Evolutionary conservation across 2,329 filamentous ascomycete genomes (phyloP).

Genomic region (Aciculosporium take): DNA sequence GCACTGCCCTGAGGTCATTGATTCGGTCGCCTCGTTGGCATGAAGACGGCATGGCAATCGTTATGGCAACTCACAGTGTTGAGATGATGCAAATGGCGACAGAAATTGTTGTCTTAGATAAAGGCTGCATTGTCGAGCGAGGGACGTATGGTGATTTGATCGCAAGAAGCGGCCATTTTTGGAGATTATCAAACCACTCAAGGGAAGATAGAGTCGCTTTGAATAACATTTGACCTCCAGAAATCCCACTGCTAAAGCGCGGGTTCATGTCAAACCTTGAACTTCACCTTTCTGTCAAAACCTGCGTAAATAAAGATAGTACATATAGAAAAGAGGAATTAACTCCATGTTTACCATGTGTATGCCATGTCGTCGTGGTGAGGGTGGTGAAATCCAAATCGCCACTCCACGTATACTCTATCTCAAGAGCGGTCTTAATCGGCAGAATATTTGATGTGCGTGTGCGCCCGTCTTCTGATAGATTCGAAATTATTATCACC

Average conservation of each 20-base stretch:
- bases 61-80: constrained; percentile 67
- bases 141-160: constrained; percentile 52
- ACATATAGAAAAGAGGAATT: neutral
- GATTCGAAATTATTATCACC: constrained; percentile 8
- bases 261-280: neutral
- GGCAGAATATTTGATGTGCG: neutral
- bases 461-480: neutral
- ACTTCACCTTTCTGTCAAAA: neutral
- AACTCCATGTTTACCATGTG: neutral
- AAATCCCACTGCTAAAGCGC: too few relatives aligned
- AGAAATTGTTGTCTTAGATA: constrained; percentile 57
- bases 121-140: constrained; percentile 48
- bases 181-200: constrained; percentile 26
- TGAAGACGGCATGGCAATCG: constrained; percentile 43
- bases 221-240: neutral
- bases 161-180: constrained; percentile 28
- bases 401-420: neutral
- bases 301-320: neutral
- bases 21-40: constrained; percentile 17
- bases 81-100: constrained; percentile 81
- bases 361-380: constrained; percentile 1
- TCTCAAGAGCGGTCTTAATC: neutral
- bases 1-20: constrained; percentile 45
- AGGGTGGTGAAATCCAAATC: neutral
- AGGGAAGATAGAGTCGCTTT: neutral